phyloP scores from a whole-genome alignment of 768 basidiomycete genomes.

The Amanita pallidorosea region DNA sequence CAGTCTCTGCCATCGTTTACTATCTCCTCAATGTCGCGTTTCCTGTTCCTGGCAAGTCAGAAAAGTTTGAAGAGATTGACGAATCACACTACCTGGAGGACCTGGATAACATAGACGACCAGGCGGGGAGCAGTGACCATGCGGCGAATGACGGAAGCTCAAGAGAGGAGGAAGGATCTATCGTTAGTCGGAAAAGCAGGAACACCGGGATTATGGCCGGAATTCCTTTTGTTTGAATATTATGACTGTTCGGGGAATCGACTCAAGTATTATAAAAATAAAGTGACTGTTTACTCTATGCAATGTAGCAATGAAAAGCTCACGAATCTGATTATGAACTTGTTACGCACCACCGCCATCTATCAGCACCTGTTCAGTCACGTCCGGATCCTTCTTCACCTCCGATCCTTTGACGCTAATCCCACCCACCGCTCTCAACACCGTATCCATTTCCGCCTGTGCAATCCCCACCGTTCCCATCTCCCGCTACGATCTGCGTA shows the following conservation, averaged over 20 bases:
- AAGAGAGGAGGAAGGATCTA: neutral
- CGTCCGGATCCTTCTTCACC: slow-evolving; percentile 2
- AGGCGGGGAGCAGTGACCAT: too few relatives aligned
- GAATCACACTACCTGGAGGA: neutral
- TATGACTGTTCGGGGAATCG: too few relatives aligned
- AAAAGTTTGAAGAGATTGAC: slow-evolving; percentile 45
- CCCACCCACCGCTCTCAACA: slow-evolving; percentile 5
- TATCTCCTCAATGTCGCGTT: slow-evolving; percentile 42
- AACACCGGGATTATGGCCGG: too few relatives aligned
- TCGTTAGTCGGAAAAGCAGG: too few relatives aligned
- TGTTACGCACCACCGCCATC: neutral
- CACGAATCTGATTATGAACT: too few relatives aligned
- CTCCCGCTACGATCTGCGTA: slow-evolving; percentile 6
- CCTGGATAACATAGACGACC: neutral
- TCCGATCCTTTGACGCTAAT: neutral
- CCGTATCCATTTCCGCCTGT: slow-evolving; percentile 4
- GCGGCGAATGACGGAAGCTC: neutral
- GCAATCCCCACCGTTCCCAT: neutral
- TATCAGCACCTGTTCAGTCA: neutral
- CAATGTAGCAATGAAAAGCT: too few relatives aligned
- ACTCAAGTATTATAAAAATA: too few relatives aligned
- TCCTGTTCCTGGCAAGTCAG: slow-evolving; percentile 43
- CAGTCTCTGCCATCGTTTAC: slow-evolving; percentile 57
- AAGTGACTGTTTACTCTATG: too few relatives aligned
- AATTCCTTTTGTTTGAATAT: too few relatives aligned